Evolutionary conservation across 495 filamentous ascomycete species (phyloP).

Genomic region (Lepraria neglecta): DNA sequence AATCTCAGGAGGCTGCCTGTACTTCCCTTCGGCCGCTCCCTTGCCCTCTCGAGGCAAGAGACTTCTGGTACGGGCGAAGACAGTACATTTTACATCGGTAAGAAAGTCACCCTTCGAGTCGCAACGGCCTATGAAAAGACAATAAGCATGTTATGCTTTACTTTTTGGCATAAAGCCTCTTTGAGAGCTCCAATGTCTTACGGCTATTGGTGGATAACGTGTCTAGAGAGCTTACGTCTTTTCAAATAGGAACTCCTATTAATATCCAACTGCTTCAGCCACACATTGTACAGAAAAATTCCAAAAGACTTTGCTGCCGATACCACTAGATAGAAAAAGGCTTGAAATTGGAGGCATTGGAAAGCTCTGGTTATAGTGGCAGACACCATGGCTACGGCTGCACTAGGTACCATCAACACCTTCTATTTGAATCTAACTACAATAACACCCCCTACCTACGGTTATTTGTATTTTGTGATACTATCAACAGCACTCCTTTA

Average conservation of each 20-base stretch:
- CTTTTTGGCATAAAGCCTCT: neutral
- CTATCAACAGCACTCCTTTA: neutral
- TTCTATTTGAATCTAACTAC: neutral
- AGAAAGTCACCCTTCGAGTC: constrained; percentile 5
- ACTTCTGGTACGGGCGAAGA: neutral
- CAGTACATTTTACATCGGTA: neutral
- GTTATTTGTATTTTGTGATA: neutral
- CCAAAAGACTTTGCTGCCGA: neutral
- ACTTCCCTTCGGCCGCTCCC: neutral
- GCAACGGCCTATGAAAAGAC: neutral
- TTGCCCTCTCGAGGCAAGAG: neutral
- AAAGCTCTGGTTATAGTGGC: neutral
- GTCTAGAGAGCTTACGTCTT: constrained; percentile 4
- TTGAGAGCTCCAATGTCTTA: neutral
- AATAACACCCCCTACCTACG: neutral
- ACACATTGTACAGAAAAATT: neutral
- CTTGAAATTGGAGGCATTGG: neutral
- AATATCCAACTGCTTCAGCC: constrained; percentile 4
- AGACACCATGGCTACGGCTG: constrained; percentile 9
- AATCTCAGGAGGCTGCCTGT: neutral
- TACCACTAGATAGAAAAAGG: neutral
- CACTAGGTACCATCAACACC: constrained; percentile 16
- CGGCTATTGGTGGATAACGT: neutral
- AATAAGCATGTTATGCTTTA: neutral
- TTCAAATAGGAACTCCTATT: neutral